These are phyloP conservation scores for Geotrichum reessii DNA, from an alignment of 1,139 yeast genomes.

Conservation along the genomic window DNA sequence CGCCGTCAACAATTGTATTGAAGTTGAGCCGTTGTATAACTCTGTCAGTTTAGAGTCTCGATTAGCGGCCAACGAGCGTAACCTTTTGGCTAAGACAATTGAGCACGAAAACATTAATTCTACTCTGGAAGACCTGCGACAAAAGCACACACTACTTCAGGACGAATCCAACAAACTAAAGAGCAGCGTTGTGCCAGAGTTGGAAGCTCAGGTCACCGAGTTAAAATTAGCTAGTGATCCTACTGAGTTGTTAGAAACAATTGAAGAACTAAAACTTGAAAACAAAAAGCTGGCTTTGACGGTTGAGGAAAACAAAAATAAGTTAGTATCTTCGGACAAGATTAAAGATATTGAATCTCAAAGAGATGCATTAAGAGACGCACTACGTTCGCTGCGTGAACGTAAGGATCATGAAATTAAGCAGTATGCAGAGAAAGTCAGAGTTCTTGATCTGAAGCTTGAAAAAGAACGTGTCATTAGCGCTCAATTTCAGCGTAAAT, in stretches of 20 bases:
- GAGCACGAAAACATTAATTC: conserved; percentile 24
- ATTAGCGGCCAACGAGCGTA: conserved; percentile 25
- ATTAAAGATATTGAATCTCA: conserved; percentile 38
- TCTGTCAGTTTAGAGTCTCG: conserved; percentile 25
- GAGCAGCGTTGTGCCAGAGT: conserved; percentile 31
- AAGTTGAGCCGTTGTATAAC: conserved; percentile 7
- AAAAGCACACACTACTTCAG: background rate
- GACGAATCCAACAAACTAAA: conserved; percentile 27
- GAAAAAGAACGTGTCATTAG: conserved; percentile 26
- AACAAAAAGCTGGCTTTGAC: conserved; percentile 31
- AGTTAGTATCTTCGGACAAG: conserved; percentile 31
- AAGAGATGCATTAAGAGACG: conserved; percentile 42
- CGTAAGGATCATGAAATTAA: conserved; percentile 37
- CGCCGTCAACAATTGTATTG: background rate
- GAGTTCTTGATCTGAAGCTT: conserved; percentile 30
- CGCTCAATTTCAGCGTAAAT: conserved; percentile 27
- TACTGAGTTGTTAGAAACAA: conserved; percentile 31
- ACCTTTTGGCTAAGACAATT: conserved; percentile 24
- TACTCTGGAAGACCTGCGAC: background rate
- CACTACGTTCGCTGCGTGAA: conserved; percentile 36
- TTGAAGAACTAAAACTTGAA: conserved; percentile 34
- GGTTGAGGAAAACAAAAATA: conserved; percentile 31
- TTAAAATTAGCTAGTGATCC: conserved; percentile 33
- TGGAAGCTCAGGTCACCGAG: conserved; percentile 28
- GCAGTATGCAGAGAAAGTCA: conserved; percentile 31